Percentiles rank a stretch among this genome's conserved stretches.
Conservation (phyloP, 371 early-diverging fungal species). For the Basidiobolus meristosporus region DNA sequence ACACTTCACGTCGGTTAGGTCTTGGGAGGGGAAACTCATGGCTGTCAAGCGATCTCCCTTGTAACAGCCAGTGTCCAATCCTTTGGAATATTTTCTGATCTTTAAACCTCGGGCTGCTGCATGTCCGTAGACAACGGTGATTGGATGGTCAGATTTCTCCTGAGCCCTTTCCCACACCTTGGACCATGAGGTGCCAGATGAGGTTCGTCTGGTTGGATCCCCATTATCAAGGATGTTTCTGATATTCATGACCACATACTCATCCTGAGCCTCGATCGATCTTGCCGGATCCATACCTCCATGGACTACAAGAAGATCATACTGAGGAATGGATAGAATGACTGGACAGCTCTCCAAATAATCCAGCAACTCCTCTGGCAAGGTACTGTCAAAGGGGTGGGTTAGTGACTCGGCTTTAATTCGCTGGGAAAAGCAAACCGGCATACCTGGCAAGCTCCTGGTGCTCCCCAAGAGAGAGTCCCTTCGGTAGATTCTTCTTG, state of each 20-base stretch:
- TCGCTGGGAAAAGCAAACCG: not conserved
- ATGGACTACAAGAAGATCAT: constrained; percentile 34
- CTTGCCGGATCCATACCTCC: constrained; percentile 37
- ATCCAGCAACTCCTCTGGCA: constrained; percentile 26
- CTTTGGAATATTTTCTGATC: constrained; percentile 23
- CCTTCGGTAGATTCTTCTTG: constrained; percentile 16
- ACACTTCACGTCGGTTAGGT: too few relatives aligned
- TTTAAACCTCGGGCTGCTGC: constrained; percentile 36
- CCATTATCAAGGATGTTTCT: constrained; percentile 14
- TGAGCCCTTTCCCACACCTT: constrained; percentile 18
- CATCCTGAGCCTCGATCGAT: constrained; percentile 16
- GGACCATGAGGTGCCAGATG: constrained; percentile 25
- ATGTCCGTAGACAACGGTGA: constrained; percentile 39
- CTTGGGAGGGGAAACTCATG: not conserved
- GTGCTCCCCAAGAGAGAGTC: constrained; percentile 18
- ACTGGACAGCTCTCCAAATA: constrained; percentile 34
- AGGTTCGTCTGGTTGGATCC: constrained; percentile 10
- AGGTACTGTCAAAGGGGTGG: constrained; percentile 12
- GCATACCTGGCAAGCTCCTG: constrained; percentile 15
- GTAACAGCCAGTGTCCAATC: constrained; percentile 50
- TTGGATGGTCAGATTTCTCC: constrained; percentile 4
- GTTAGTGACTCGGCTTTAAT: too few relatives aligned
- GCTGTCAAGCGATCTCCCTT: constrained; percentile 34
- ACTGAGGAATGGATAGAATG: constrained; percentile 25
- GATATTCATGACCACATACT: constrained; percentile 33